These are phyloP conservation scores for Penicillium sp. DNA, from an alignment of 2,329 filamentous ascomycete species.

Conservation along the genomic window DNA sequence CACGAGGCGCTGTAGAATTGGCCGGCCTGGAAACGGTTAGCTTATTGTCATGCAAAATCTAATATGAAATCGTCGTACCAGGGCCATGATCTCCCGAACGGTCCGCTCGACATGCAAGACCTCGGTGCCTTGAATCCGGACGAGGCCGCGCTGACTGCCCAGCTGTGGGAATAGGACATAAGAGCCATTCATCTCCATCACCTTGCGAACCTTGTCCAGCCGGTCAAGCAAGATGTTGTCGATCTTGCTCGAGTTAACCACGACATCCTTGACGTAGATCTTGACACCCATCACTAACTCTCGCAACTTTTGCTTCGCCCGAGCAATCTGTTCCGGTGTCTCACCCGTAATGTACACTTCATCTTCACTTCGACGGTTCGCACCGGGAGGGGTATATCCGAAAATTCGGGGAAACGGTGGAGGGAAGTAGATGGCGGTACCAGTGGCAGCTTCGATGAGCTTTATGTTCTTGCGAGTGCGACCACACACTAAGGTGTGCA, in stretches of 20 bases:
- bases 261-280: constrained; percentile 86
- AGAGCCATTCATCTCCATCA: constrained; percentile 93
- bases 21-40: constrained; percentile 64
- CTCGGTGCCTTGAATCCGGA: constrained; percentile 90
- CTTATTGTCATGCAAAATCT: not conserved
- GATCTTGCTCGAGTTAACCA: constrained; percentile 86
- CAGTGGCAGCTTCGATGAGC: constrained; percentile 90
- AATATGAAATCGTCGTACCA: constrained; percentile 54
- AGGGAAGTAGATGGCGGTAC: constrained; percentile 97
- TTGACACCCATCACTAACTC: constrained; percentile 80
- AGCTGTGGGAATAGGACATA: constrained; percentile 90
- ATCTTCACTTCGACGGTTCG: constrained; percentile 76
- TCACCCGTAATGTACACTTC: constrained; percentile 96
- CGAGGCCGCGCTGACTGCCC: constrained; percentile 77
- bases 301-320: constrained; percentile 87
- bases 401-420: constrained; percentile 90
- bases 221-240: constrained; percentile 89
- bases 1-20: constrained; percentile 98
- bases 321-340: constrained; percentile 75
- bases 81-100: constrained; percentile 89
- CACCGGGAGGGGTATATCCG: constrained; percentile 81
- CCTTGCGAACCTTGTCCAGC: constrained; percentile 94
- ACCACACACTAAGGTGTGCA: constrained; percentile 90
- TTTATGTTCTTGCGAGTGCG: constrained; percentile 97
- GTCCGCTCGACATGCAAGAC: constrained; percentile 93